phyloP scores from a whole-genome alignment of 2,329 filamentous ascomycete species.

The Stemphylium lycopersici region DNA sequence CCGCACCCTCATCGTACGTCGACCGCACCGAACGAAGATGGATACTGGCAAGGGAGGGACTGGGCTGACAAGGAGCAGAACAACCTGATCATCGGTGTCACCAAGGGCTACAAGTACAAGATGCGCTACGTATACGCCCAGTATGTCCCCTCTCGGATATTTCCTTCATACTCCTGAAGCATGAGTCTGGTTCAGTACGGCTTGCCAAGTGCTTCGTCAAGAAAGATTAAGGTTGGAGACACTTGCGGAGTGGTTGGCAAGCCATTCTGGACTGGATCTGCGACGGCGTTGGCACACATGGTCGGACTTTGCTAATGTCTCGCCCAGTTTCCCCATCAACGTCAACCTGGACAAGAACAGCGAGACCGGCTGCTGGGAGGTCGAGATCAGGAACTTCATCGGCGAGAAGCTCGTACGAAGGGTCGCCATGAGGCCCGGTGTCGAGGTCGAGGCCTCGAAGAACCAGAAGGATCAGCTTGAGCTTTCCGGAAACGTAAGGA shows the following conservation, averaged over 20 bases:
- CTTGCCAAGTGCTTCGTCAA: not conserved
- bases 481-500: slow-evolving; percentile 75
- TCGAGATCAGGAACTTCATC: slow-evolving; percentile 85
- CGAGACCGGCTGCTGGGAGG: slow-evolving; percentile 85
- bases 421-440: slow-evolving; percentile 86
- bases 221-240: not conserved
- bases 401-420: slow-evolving; percentile 98
- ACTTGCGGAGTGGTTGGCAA: not conserved
- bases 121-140: slow-evolving; percentile 99
- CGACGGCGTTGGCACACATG: not conserved
- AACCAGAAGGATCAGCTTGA: slow-evolving; percentile 97
- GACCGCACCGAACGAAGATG: slow-evolving; percentile 4
- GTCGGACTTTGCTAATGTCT: slow-evolving; percentile 20
- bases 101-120: slow-evolving; percentile 99
- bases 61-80: slow-evolving; percentile 55
- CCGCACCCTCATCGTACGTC: slow-evolving; percentile 79
- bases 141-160: slow-evolving; percentile 26
- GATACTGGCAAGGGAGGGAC: slow-evolving; percentile 4
- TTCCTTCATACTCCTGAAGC: not conserved
- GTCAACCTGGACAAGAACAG: slow-evolving; percentile 97
- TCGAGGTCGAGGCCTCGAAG: slow-evolving; percentile 88
- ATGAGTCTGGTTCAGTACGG: not conserved
- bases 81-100: slow-evolving; percentile 98
- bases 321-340: slow-evolving; percentile 92
- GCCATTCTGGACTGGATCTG: not conserved